These are phyloP conservation scores for Ustilaginoidea virens DNA, from an alignment of 2,329 filamentous ascomycete species.

Conservation along the genomic window DNA sequence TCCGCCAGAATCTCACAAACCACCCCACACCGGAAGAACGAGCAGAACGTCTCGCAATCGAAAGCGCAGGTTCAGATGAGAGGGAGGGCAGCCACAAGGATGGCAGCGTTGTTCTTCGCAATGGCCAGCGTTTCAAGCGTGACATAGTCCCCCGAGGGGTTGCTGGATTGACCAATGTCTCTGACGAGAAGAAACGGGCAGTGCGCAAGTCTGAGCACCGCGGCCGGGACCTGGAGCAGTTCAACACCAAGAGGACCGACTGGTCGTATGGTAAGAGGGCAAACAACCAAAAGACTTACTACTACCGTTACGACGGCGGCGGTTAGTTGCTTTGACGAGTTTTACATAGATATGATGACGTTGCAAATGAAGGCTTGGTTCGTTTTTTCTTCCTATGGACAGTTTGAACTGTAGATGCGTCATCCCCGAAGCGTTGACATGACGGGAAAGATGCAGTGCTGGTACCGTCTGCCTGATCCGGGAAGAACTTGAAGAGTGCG, in stretches of 20 bases:
- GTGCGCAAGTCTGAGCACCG: constrained; percentile 53
- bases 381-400: neutral
- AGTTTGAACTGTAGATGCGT: neutral
- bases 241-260: constrained; percentile 46
- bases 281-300: constrained; percentile 57
- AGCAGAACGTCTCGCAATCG: constrained; percentile 48
- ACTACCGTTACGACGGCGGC: constrained; percentile 32
- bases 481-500: no score
- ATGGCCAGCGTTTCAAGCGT: constrained; percentile 25
- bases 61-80: constrained; percentile 20
- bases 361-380: neutral
- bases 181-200: constrained; percentile 57
- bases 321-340: constrained; percentile 16
- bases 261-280: constrained; percentile 56
- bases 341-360: constrained; percentile 2
- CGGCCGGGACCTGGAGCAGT: constrained; percentile 48
- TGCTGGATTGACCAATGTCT: constrained; percentile 64
- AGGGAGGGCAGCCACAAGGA: constrained; percentile 18
- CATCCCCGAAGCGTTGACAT: neutral
- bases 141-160: constrained; percentile 52
- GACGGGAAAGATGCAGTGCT: neutral
- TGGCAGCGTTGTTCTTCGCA: constrained; percentile 8
- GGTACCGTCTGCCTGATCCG: no score
- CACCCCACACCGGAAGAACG: constrained; percentile 70
- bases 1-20: constrained; percentile 77